Percentiles rank a stretch among this genome's conserved stretches.
Evolutionary conservation across 257 asterid genomes (phyloP).

Genomic region (Lantana camara): DNA sequence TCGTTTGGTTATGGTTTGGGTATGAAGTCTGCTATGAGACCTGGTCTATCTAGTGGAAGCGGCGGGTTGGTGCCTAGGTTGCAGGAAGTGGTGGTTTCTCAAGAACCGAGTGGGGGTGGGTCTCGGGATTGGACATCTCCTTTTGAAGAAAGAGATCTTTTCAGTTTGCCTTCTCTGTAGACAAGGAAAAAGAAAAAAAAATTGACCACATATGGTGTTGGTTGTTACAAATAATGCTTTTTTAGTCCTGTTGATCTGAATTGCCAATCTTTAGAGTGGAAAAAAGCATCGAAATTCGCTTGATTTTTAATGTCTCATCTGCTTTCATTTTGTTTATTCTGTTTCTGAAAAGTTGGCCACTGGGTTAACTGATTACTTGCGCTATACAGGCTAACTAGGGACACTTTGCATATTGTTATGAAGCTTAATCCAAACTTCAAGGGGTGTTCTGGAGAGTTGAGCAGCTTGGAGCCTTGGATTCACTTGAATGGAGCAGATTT

Average conservation of each 20-base stretch:
- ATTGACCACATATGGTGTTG: slow-evolving; percentile 44
- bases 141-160: slow-evolving; percentile 86
- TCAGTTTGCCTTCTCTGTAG: slow-evolving; percentile 79
- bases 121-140: slow-evolving; percentile 93
- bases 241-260: slow-evolving; percentile 41
- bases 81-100: slow-evolving; percentile 47
- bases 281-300: slow-evolving; percentile 34
- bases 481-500: too few relatives aligned
- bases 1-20: slow-evolving; percentile 54
- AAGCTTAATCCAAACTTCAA: too few relatives aligned
- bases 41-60: slow-evolving; percentile 46
- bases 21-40: slow-evolving; percentile 55
- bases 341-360: not conserved
- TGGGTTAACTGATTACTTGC: too few relatives aligned
- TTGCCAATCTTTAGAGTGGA: slow-evolving; percentile 34
- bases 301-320: slow-evolving; percentile 10
- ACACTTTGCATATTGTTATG: too few relatives aligned
- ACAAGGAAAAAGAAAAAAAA: slow-evolving; percentile 12
- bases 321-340: not conserved
- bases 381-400: too few relatives aligned
- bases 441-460: too few relatives aligned
- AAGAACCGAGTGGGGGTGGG: slow-evolving; percentile 44
- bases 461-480: too few relatives aligned
- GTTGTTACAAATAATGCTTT: slow-evolving; percentile 45
- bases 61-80: slow-evolving; percentile 37